Base-by-base conservation (phyloP, 805 yeast genomes). In the Saccharomycopsis oosterbeekiorum region DNA sequence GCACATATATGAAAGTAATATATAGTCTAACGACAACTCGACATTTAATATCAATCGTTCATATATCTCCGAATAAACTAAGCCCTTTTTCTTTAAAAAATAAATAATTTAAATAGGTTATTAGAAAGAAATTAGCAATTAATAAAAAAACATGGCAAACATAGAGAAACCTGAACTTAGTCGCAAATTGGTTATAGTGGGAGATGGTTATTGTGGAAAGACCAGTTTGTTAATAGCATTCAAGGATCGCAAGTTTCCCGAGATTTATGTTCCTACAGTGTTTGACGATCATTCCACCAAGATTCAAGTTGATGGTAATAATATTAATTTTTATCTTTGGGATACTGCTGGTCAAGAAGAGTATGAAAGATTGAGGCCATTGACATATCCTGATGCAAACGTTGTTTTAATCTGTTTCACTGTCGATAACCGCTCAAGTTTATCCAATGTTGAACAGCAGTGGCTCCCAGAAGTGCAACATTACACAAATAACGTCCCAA, bases 301-400 rank as follows among this genome's bases (percentile, higher is more conserved):
- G 19, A 82, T 82, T 26, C 76, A 80, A 79, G 77, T 83, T 14
- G 84, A 82, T 62, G 83, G 82, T 29, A 83, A 81, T 65, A 80
- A 81, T 34, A 80, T 80, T 66, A 24, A 19, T 59, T 72, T 83
- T 57, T 84, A 84, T 14, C 71, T 83, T 55, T 83, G 86, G 86
- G 87, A 83, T 75, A 83, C 87, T 37, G 86, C 87, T 2, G 87
- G 87, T 41, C 86, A 83, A 70, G 76, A 80, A 63, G 87, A 83
- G 69, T 83, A 83, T 67, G 86, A 82, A 68, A 73, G 87, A 62
- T 76, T 83, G 67, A 75, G 87, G 68, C 87, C 86, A 15, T 74
- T 83, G 62, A 82, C 65, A 17, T 83, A 83, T 67, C 85, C 86
- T 5, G 85, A 82, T 67, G 80, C 86, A 0, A 85, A 83, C 66